Conservation (phyloP, 371 early-diverging fungal genomes). For the Mucor mucedo region DNA sequence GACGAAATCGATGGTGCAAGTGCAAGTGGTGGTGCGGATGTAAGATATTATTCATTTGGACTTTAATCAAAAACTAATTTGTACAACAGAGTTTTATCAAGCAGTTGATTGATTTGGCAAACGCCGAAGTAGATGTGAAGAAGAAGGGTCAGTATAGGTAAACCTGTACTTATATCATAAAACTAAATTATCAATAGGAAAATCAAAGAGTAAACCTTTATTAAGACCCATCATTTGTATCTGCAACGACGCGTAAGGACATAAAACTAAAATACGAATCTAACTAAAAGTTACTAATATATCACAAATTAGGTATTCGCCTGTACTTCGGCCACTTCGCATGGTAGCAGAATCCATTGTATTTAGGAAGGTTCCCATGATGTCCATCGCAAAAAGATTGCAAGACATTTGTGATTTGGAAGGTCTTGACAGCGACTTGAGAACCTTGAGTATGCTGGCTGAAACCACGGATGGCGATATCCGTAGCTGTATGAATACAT, state of each 20-base stretch:
- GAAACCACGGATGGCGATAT: conserved; percentile 88
- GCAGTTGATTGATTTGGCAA: conserved; percentile 59
- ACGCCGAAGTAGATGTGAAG: conserved; percentile 33
- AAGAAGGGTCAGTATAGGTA: conserved; percentile 17
- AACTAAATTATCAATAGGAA: conserved; percentile 18
- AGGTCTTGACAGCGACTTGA: conserved; percentile 73
- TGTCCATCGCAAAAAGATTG: conserved; percentile 77
- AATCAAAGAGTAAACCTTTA: conserved; percentile 52
- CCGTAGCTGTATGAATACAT: conserved; percentile 83
- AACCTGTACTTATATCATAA: not conserved
- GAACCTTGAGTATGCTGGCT: conserved; percentile 75
- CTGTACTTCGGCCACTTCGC: conserved; percentile 87
- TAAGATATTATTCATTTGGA: not conserved
- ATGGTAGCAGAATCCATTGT: conserved; percentile 72
- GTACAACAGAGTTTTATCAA: conserved; percentile 76
- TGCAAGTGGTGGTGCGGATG: conserved; percentile 49
- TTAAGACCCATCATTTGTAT: conserved; percentile 96
- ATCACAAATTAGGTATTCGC: conserved; percentile 69
- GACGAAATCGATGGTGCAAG: conserved; percentile 98
- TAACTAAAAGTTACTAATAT: not conserved
- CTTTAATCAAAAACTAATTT: too few species aligned
- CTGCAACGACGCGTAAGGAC: conserved; percentile 90
- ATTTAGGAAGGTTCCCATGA: conserved; percentile 70
- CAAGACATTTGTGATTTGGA: conserved; percentile 83
- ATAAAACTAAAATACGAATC: not conserved